phyloP scores from a whole-genome alignment of 192 early-diverging fungal species.

The Endogone sp. region DNA sequence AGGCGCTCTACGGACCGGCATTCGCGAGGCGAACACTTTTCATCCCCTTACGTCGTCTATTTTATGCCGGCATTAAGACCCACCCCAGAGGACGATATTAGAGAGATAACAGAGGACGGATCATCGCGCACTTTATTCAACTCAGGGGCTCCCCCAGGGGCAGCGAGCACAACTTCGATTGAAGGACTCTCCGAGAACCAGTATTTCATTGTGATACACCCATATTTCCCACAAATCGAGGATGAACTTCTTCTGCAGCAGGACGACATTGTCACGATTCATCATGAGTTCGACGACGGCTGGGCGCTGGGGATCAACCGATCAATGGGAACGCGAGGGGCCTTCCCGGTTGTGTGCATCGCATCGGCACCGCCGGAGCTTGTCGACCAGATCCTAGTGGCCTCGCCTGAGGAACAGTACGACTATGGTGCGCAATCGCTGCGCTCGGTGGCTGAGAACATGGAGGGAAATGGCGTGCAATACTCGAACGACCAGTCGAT shows the following conservation, averaged over 20 bases:
- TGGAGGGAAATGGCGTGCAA: neutral
- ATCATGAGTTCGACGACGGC: slow-evolving; percentile 80
- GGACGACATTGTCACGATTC: slow-evolving; percentile 70
- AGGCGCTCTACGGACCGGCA: neutral
- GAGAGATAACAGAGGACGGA: too few relatives aligned
- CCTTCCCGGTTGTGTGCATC: slow-evolving; percentile 84
- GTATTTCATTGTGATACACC: slow-evolving; percentile 28
- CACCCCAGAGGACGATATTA: neutral
- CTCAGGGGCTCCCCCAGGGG: neutral
- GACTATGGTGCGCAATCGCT: neutral
- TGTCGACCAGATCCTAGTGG: slow-evolving; percentile 23
- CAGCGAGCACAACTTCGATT: neutral
- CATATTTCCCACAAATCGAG: slow-evolving; percentile 63
- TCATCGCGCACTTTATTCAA: too few relatives aligned
- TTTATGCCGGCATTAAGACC: neutral
- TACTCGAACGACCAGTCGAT: neutral
- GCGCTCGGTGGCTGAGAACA: neutral
- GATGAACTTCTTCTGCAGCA: slow-evolving; percentile 74
- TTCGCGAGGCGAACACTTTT: neutral
- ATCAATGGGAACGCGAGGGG: slow-evolving; percentile 65
- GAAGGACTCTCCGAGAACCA: too few relatives aligned
- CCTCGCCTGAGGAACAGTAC: neutral
- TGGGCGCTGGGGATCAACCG: slow-evolving; percentile 85
- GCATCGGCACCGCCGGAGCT: slow-evolving; percentile 9
- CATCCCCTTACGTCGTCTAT: neutral